A percentile compares a stretch with the other conserved stretches of the same genome.
These are phyloP conservation scores for Cicer chorassanicum DNA, from an alignment of 306 rosid species.

Conservation along the genomic window DNA sequence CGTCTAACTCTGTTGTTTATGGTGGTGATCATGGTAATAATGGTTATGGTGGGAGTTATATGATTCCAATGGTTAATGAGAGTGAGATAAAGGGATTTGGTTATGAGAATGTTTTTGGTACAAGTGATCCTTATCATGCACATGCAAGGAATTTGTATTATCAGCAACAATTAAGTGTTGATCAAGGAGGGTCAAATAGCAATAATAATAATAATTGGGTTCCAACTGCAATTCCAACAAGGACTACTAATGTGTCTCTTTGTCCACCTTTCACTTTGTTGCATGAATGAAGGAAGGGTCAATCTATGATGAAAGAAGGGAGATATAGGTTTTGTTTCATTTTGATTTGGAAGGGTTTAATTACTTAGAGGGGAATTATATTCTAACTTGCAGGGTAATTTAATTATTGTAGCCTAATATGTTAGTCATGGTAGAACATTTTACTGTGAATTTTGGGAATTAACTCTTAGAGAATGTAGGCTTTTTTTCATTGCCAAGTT, in stretches of 20 bases:
- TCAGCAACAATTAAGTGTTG: slow-evolving; percentile 50
- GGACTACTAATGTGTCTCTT: slow-evolving; percentile 50
- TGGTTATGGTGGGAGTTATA: slow-evolving; percentile 47
- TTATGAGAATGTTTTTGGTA: slow-evolving; percentile 54
- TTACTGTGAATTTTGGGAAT: slow-evolving; percentile 63
- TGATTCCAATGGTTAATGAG: slow-evolving; percentile 54
- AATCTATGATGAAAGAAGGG: slow-evolving; percentile 13
- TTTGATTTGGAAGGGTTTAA: slow-evolving; percentile 17
- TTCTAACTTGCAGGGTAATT: slow-evolving; percentile 42
- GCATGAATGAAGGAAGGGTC: slow-evolving; percentile 55
- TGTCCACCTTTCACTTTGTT: slow-evolving; percentile 74
- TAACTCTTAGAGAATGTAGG: slow-evolving; percentile 41
- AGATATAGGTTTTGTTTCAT: slow-evolving; percentile 13
- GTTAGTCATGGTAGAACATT: slow-evolving; percentile 50
- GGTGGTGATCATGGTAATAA: slow-evolving; percentile 37
- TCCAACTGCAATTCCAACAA: slow-evolving; percentile 72
- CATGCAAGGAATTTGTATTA: slow-evolving; percentile 62
- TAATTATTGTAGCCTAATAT: slow-evolving; percentile 21
- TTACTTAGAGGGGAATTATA: neutral
- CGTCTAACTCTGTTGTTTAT: slow-evolving; percentile 50
- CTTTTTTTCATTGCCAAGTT: slow-evolving; percentile 50
- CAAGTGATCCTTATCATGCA: slow-evolving; percentile 51
- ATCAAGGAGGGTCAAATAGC: slow-evolving; percentile 19
- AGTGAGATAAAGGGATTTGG: slow-evolving; percentile 43
- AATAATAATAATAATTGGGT: slow-evolving; percentile 52